These are phyloP conservation scores for Wakefieldia striispora DNA, from an alignment of 768 basidiomycete species.

Conservation along the genomic window DNA sequence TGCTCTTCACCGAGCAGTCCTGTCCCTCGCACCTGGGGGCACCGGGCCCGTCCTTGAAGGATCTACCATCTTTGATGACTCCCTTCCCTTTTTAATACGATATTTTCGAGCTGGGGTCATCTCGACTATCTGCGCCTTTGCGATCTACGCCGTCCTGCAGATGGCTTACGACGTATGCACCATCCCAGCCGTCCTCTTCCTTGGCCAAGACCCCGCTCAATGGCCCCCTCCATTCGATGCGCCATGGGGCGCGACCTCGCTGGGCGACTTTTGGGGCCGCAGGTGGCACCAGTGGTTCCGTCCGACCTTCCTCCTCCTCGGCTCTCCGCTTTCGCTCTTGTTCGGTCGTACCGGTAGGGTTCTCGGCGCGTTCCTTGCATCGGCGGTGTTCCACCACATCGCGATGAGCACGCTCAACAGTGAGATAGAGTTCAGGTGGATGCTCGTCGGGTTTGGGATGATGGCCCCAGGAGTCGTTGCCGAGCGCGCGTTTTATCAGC, in stretches of 20 bases:
- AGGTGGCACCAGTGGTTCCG: conserved; percentile 40
- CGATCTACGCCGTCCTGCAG: conserved; percentile 45
- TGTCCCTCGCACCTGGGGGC: conserved; percentile 42
- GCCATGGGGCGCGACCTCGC: conserved; percentile 34
- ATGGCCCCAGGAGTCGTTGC: conserved; percentile 51
- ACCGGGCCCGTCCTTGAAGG: conserved; percentile 27
- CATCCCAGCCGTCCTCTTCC: conserved; percentile 21
- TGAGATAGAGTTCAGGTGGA: conserved; percentile 33
- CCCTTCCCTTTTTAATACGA: conserved; percentile 23
- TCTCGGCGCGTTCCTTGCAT: conserved; percentile 53
- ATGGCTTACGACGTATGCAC: conserved; percentile 22
- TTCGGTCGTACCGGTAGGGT: conserved; percentile 48
- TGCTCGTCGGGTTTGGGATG: conserved; percentile 51
- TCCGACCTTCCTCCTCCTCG: conserved; percentile 29
- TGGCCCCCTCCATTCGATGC: conserved; percentile 33
- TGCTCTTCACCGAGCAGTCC: conserved; percentile 43
- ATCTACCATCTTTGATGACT: conserved; percentile 30
- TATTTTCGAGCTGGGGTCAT: conserved; percentile 43
- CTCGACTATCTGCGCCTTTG: conserved; percentile 40
- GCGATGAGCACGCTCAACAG: conserved; percentile 52
- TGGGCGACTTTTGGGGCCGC: conserved; percentile 34
- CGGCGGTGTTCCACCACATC: conserved; percentile 53
- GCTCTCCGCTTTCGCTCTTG: conserved; percentile 29
- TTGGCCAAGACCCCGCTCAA: conserved; percentile 24
- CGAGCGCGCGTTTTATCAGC: conserved; percentile 33